Percentiles rank a stretch among this genome's conserved stretches.
Conservation (phyloP, 139 green algal species). For the Zygnema circumcarinatum region DNA sequence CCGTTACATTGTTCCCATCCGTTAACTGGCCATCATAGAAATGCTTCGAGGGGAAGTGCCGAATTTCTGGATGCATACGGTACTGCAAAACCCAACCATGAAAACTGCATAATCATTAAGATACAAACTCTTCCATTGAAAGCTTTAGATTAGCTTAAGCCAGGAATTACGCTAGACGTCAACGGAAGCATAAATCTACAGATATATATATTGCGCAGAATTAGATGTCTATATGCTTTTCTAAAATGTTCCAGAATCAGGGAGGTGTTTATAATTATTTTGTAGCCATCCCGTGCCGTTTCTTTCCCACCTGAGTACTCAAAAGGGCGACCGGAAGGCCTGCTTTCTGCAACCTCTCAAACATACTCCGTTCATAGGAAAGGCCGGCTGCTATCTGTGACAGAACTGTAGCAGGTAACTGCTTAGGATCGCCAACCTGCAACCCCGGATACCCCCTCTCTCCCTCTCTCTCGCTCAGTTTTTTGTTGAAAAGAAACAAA, state of each 20-base stretch:
- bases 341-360: slow-evolving; percentile 72
- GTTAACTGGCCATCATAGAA: slow-evolving; percentile 82
- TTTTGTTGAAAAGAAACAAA: too few species aligned
- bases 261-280: too few species aligned
- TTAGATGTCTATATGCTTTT: too few species aligned
- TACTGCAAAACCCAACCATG: slow-evolving; percentile 66
- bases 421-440: slow-evolving; percentile 65
- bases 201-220: too few species aligned
- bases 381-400: slow-evolving; percentile 33
- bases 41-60: slow-evolving; percentile 77
- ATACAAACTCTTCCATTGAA: slow-evolving; percentile 69
- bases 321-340: slow-evolving; percentile 74
- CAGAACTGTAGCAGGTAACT: slow-evolving; percentile 74
- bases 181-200: neutral
- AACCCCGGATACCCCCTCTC: too few species aligned
- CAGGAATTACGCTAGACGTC: neutral
- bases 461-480: too few species aligned
- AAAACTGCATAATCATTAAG: slow-evolving; percentile 67
- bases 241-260: too few species aligned
- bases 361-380: slow-evolving; percentile 48
- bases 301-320: slow-evolving; percentile 41
- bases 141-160: slow-evolving; percentile 43
- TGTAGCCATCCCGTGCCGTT: too few species aligned
- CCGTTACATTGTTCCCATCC: slow-evolving; percentile 63
- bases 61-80: slow-evolving; percentile 92